Evolutionary conservation across 1,139 yeast species (phyloP).

Genomic region (Williopsis jadinii): DNA sequence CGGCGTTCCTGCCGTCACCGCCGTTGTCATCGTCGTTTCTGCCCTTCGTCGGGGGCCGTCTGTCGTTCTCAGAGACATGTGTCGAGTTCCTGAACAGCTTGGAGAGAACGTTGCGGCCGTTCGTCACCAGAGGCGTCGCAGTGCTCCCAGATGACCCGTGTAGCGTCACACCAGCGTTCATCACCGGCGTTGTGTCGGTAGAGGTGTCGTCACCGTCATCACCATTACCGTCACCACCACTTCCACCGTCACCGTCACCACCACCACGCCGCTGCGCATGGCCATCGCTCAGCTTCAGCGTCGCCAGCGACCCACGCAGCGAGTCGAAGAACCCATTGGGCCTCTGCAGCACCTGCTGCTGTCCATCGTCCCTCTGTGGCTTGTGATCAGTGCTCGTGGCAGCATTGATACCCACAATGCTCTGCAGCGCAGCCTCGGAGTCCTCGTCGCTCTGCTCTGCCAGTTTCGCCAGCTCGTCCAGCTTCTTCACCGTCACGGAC

Average conservation of each 20-base stretch:
- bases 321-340: slow-evolving; percentile 9
- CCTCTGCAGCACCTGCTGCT: background rate
- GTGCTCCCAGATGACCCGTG: too few relatives aligned
- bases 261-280: too few relatives aligned
- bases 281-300: slow-evolving; percentile 5
- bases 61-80: slow-evolving; percentile 9
- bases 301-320: slow-evolving; percentile 10
- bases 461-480: slow-evolving; percentile 17
- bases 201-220: too few relatives aligned
- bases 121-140: too few relatives aligned
- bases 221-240: too few relatives aligned
- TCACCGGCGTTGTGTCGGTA: too few relatives aligned
- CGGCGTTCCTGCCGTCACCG: too few relatives aligned
- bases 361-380: background rate
- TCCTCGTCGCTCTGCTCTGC: slow-evolving; percentile 11
- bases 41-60: too few relatives aligned
- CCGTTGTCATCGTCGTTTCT: too few relatives aligned
- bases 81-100: slow-evolving; percentile 18
- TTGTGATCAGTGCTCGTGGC: background rate
- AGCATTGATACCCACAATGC: background rate
- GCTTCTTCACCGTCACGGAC: slow-evolving; percentile 6
- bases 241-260: too few relatives aligned
- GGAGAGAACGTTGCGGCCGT: slow-evolving; percentile 8
- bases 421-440: slow-evolving; percentile 1
- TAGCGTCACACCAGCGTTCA: too few relatives aligned